phyloP scores from a whole-genome alignment of 192 early-diverging fungal species.

The Hyaloraphidium curvatum region DNA sequence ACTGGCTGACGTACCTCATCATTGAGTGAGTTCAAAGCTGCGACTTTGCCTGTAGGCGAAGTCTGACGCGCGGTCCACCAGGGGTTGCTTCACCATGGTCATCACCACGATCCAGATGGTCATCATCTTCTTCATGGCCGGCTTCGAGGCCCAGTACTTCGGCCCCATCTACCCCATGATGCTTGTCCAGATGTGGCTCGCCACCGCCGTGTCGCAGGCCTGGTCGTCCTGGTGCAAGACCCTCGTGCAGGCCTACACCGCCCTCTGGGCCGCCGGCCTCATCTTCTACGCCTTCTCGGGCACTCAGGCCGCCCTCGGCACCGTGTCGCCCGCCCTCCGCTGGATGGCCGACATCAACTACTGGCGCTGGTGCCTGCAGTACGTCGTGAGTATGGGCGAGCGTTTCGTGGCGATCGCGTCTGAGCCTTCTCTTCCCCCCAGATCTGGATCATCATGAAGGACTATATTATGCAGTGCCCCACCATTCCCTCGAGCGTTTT shows the following conservation, averaged over 20 bases:
- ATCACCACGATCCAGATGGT: not conserved
- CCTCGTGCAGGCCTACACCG: slow-evolving; percentile 4
- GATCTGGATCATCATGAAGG: not conserved
- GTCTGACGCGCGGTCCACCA: not conserved
- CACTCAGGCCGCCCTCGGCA: not conserved
- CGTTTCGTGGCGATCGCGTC: not conserved
- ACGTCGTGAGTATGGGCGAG: not conserved
- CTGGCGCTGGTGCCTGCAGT: not conserved
- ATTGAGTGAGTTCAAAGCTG: not conserved
- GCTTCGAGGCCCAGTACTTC: not conserved
- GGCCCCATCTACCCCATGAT: slow-evolving; percentile 1
- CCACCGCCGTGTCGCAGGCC: slow-evolving; percentile 3
- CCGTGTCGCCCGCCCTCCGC: not conserved
- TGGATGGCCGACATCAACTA: slow-evolving; percentile 5
- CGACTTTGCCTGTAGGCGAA: no score
- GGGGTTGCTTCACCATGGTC: not conserved
- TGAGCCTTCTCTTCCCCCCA: not conserved
- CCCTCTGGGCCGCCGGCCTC: not conserved
- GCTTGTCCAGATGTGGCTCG: not conserved
- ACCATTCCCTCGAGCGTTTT: not conserved
- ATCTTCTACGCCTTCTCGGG: slow-evolving; percentile 4
- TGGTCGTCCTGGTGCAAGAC: not conserved
- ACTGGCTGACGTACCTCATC: slow-evolving; percentile 3
- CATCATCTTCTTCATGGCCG: not conserved
- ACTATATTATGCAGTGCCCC: not conserved